Conservation (phyloP, 176 grass and related monocot genomes). For the Juncus effusus region DNA sequence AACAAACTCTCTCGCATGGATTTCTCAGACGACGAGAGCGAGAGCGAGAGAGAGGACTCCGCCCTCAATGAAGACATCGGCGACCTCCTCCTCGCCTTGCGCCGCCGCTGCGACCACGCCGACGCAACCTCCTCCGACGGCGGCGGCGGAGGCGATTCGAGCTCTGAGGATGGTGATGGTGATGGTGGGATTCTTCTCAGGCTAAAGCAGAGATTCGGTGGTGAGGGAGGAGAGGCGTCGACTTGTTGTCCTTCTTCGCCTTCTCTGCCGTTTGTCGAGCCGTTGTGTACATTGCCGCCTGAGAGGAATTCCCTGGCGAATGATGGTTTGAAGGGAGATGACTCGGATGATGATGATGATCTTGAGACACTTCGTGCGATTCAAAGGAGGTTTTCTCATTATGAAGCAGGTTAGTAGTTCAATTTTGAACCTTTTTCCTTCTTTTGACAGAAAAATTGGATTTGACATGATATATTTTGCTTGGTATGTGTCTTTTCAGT, state of each 20-base stretch:
- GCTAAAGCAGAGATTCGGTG: conserved; percentile 38
- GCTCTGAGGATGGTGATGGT: conserved; percentile 35
- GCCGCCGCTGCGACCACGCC: conserved; percentile 39
- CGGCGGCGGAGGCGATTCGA: conserved; percentile 28
- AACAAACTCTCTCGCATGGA: not conserved
- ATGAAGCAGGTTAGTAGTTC: conserved; percentile 48
- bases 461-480: too few species aligned
- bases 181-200: conserved; percentile 55
- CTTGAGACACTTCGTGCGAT: conserved; percentile 71
- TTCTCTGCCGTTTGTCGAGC: not conserved
- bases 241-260: conserved; percentile 30
- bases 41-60: conserved; percentile 42
- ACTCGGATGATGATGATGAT: conserved; percentile 55
- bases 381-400: conserved; percentile 70
- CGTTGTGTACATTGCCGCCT: conserved; percentile 30
- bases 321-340: not conserved
- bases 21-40: conserved; percentile 38
- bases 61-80: conserved; percentile 59
- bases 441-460: not conserved
- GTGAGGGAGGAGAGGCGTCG: conserved; percentile 11
- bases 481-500: too few species aligned
- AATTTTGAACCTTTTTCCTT: conserved; percentile 6
- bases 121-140: conserved; percentile 10
- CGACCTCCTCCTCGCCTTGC: conserved; percentile 57
- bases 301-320: conserved; percentile 21